Base-by-base conservation (phyloP, 202 grass and related monocot genomes). In the Schoenoplectus tabernaemontani region DNA sequence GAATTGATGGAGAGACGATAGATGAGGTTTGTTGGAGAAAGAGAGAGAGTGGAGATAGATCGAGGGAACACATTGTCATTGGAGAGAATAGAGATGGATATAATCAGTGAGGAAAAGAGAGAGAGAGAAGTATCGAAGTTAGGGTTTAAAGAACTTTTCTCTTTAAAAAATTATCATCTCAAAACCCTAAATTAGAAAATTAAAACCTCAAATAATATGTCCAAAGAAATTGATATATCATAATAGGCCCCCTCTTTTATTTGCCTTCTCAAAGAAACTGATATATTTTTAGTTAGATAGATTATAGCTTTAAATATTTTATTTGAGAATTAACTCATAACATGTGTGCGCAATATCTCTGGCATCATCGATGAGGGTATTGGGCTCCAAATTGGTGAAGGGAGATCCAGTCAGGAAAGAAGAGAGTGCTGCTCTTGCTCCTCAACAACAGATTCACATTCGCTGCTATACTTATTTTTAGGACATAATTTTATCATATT, bases 351-450 rank as follows among this genome's bases (percentile, higher is more conserved):
- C 90, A 97, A 88, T 88, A 72, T 97, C 93, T 4, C 82, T 97
- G 89, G 93, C 93, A 51, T 97, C 93, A 34, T 79, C 93, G 87
- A 93, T 91, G 8, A 86, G 93, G 54, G 93, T 87, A 72, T 89
- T 76, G 7, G 93, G 93, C 3, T 91, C 93, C 17, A 93, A 91
- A 42, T 78, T 97, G 10, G 91, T 97, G 13, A 88, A 51, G 64
- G 93, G 93, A 28, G 93, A 97, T 43, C 91, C 93, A 13, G 93
- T 91, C 5, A 91, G 78, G 87, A 97, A 91, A 47, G 79, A 78
- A 4, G 86, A 88, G 77, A 77, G 60, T 15, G 30, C 63, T n/a
- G n/a, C n/a, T n/a, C n/a, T n/a, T 33, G 16, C 63, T 19, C 83
- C 15, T 43, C 4, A 38, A 48, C 4, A 38, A 57, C 12, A 50